Evolutionary conservation across 306 rosid genomes (phyloP), one percentile per base, ranked within the genome.

Genomic region (Sechiopsis laciniata): DNA sequence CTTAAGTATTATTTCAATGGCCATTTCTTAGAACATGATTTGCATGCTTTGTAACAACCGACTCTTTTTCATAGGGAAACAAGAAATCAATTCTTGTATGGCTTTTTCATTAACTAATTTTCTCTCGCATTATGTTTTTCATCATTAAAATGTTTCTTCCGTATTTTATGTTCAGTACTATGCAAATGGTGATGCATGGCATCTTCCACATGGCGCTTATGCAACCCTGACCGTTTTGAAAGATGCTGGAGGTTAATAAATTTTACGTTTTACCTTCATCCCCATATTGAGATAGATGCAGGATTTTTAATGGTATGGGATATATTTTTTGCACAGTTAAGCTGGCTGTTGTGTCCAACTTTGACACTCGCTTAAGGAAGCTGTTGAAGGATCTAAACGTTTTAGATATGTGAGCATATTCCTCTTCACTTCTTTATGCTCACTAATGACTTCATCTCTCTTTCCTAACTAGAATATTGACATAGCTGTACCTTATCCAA

Each of bases 321-420:
- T 67, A 20, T n/a, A n/a, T n/a, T n/a, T 42, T 2, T 22, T 22
- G 40, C 62, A 8, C 96, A 93, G 99, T 91, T 85, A 94, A 89
- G 87, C 77, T 91, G 84, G 99, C 91, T 51, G 92, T 94, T 82
- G 97, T 91, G 24, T 94, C 99, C 82, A 94, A 94, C 78, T 94
- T 94, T 9, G 99, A 94, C 78, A 81, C 82, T 56, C 90, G 99
- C 77, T 82, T 94, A 74, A 84, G 97, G 95, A 94, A 90, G 85
- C 84, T 94, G 68, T 81, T 90, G 85, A 87, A 79, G 88, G 96
- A 94, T 76, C 92, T 90, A 55, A 82, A 83, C 56, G 92, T 94
- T 71, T 85, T 90, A 79, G 86, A 89, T 83, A 79, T 89, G 98
- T 94, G 80, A 89, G 94, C 20, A 69, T 35, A 57, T 76, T 16